A percentile compares a stretch with the other conserved stretches of the same genome.
Evolutionary conservation across 345 rosid genomes (phyloP).

Genomic region (Cochlearia excelsa): DNA sequence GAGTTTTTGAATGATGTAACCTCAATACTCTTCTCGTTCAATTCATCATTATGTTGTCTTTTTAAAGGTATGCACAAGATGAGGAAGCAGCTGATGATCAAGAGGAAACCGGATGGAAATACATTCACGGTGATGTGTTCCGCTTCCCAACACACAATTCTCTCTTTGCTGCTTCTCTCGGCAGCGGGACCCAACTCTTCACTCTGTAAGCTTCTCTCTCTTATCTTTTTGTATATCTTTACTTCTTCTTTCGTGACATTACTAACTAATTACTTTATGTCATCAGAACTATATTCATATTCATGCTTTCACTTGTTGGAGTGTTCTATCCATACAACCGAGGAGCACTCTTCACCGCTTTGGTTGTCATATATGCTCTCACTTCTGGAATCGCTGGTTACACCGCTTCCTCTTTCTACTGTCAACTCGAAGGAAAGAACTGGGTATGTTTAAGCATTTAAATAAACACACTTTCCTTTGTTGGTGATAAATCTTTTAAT

Average conservation of each 20-base stretch:
- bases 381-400: conserved; percentile 92
- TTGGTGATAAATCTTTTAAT: background rate
- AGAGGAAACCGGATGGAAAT: conserved; percentile 93
- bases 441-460: conserved; percentile 51
- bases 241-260: background rate
- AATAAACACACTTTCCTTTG: background rate
- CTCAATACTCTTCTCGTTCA: too few relatives aligned
- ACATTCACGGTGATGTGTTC: conserved; percentile 82
- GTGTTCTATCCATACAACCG: conserved; percentile 92
- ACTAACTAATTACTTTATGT: background rate
- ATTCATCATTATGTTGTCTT: background rate
- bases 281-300: conserved; percentile 68
- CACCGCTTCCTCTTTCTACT: conserved; percentile 72
- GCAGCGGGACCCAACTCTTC: conserved; percentile 75
- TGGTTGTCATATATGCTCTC: conserved; percentile 82
- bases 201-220: conserved; percentile 54
- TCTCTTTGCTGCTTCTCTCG: conserved; percentile 72
- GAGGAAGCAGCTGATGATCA: conserved; percentile 88
- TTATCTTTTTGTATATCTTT: background rate
- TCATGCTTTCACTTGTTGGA: conserved; percentile 83
- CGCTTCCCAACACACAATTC: conserved; percentile 71
- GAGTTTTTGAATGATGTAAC: conserved; percentile 26
- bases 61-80: conserved; percentile 69
- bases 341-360: conserved; percentile 85
- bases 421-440: conserved; percentile 86